These are phyloP conservation scores for Vigna mungo DNA, from an alignment of 306 rosid species.

Conservation along the genomic window DNA sequence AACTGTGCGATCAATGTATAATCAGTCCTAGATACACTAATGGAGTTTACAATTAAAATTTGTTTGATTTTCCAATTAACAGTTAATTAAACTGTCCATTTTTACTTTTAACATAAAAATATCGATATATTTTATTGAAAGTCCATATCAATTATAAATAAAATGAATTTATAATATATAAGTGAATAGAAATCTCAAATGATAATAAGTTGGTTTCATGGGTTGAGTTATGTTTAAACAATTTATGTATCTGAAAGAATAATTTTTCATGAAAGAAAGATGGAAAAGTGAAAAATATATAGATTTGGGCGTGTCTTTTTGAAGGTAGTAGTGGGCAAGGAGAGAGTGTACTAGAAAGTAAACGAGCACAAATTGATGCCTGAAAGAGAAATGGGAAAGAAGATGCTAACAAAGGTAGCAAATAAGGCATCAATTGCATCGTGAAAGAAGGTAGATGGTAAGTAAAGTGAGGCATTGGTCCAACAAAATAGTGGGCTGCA, in stretches of 20 bases:
- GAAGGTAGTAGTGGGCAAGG: constrained; percentile 28
- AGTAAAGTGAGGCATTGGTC: constrained; percentile 39
- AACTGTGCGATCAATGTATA: no score
- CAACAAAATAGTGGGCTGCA: constrained; percentile 47
- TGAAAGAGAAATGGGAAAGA: constrained; percentile 29
- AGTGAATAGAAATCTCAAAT: no score
- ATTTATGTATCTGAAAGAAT: no score
- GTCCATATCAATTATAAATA: no score
- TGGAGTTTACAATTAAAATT: neutral
- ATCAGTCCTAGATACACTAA: no score
- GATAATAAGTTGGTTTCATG: no score
- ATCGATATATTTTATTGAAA: no score
- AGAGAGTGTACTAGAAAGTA: constrained; percentile 37
- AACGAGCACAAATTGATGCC: constrained; percentile 43
- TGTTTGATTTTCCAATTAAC: neutral
- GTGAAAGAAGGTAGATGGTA: constrained; percentile 15
- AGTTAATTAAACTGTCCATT: neutral
- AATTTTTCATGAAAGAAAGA: neutral
- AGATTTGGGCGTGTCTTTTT: neutral
- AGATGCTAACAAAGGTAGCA: constrained; percentile 47
- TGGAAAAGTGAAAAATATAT: constrained; percentile 28
- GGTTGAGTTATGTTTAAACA: no score
- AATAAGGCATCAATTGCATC: constrained; percentile 39
- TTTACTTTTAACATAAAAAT: neutral
- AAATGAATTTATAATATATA: no score